Conservation (phyloP, 2,329 filamentous ascomycete genomes). For the Berkeleyomyces basicola region DNA sequence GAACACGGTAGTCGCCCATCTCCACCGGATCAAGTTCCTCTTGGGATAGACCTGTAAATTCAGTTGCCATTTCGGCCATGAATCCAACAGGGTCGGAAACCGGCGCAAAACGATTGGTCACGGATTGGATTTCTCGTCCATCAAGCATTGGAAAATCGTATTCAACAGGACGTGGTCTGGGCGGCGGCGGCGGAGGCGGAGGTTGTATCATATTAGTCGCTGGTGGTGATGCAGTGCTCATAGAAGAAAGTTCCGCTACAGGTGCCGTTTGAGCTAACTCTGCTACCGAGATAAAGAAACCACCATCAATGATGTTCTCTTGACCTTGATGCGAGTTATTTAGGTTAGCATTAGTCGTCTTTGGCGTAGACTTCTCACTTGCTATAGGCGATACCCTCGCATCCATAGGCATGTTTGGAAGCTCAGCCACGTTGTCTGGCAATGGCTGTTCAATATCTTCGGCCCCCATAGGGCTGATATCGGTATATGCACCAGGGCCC, state of each 20-base stretch:
- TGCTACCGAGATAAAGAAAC: background rate
- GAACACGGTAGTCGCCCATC: constrained; percentile 24
- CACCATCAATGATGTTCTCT: background rate
- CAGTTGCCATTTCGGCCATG: constrained; percentile 32
- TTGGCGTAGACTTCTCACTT: constrained; percentile 9
- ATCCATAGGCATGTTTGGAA: background rate
- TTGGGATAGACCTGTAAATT: constrained; percentile 24
- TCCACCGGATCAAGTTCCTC: constrained; percentile 31
- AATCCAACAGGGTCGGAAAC: constrained; percentile 26
- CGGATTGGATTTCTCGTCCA: constrained; percentile 20
- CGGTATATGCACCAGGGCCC: constrained; percentile 29
- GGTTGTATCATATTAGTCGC: background rate
- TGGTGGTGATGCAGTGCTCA: background rate
- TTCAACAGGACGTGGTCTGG: background rate
- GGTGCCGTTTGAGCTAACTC: background rate
- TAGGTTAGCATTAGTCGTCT: background rate
- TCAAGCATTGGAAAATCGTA: constrained; percentile 22
- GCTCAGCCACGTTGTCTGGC: background rate
- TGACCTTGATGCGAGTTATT: background rate
- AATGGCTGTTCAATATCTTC: constrained; percentile 19
- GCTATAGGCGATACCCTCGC: constrained; percentile 1
- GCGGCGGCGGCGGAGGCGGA: background rate
- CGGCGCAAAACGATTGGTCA: constrained; percentile 10
- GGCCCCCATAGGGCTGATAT: constrained; percentile 28
- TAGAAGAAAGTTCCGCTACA: background rate